Evolutionary conservation across 1,284 basidiomycete species (phyloP).

Genomic region (Ceratobasidium sp.): DNA sequence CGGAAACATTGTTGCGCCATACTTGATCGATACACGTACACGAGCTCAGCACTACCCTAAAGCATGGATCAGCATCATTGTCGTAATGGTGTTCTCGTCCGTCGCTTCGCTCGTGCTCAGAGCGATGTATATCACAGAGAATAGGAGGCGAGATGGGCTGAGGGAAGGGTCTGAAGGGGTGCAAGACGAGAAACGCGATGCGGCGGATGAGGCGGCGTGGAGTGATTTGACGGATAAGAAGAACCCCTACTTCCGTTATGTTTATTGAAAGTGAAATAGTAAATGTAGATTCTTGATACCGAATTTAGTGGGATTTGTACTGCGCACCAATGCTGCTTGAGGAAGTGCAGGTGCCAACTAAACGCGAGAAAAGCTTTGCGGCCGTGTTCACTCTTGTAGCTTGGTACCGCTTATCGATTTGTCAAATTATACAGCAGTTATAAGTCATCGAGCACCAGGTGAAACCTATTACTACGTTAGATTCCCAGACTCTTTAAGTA

Average conservation of each 20-base stretch:
- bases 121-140: conserved; percentile 55
- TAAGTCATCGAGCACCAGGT: conserved; percentile 58
- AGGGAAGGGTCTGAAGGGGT: background rate
- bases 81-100: conserved; percentile 56
- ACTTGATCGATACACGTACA: conserved; percentile 50
- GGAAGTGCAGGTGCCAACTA: background rate
- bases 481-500: conserved; percentile 45
- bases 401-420: conserved; percentile 52
- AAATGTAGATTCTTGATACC: conserved; percentile 48
- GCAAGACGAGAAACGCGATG: conserved; percentile 49
- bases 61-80: conserved; percentile 63
- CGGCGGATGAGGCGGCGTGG: conserved; percentile 40
- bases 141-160: conserved; percentile 53
- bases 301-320: background rate
- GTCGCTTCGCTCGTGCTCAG: conserved; percentile 56
- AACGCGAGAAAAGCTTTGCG: background rate
- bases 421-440: conserved; percentile 47
- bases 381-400: background rate
- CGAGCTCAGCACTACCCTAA: conserved; percentile 57
- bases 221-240: conserved; percentile 52
- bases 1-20: conserved; percentile 58
- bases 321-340: background rate
- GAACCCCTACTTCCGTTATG: conserved; percentile 51
- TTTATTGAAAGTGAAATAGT: conserved; percentile 48
- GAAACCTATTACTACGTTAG: conserved; percentile 70